A percentile compares a stretch with the other conserved stretches of the same genome.
phyloP scores from a whole-genome alignment of 1,139 yeast genomes.

The Komagataea norvegica region DNA sequence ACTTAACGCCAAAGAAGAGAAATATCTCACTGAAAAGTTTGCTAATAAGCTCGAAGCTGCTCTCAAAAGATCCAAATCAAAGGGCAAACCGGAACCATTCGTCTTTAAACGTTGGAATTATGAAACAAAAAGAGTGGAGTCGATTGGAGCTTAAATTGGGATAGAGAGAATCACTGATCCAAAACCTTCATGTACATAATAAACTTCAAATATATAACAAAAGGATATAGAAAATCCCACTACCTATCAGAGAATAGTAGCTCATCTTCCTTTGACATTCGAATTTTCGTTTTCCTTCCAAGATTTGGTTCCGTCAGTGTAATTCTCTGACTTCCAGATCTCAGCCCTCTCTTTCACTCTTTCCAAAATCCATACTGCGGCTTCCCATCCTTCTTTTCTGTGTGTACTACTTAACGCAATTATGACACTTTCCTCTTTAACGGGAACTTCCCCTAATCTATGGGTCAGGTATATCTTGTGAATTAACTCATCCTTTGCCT shows the following conservation, averaged over 20 bases:
- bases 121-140: constrained; percentile 39
- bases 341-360: constrained; percentile 39
- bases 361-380: constrained; percentile 41
- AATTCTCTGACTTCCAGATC: constrained; percentile 45
- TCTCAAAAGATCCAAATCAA: constrained; percentile 33
- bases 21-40: constrained; percentile 36
- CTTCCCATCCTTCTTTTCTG: constrained; percentile 44
- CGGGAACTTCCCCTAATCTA: constrained; percentile 43
- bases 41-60: constrained; percentile 35
- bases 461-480: constrained; percentile 39
- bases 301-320: constrained; percentile 32
- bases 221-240: no score
- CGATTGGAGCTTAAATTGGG: constrained; percentile 28
- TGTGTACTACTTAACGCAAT: constrained; percentile 43
- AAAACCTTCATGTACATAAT: constrained; percentile 6
- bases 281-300: constrained; percentile 39
- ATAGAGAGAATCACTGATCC: constrained; percentile 22
- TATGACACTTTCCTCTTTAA: constrained; percentile 40
- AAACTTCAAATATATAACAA: no score
- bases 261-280: constrained; percentile 11
- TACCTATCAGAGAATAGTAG: no score
- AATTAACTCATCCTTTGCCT: constrained; percentile 16
- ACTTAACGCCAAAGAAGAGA: constrained; percentile 36
- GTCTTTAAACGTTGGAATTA: constrained; percentile 46
- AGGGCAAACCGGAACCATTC: constrained; percentile 25